These are phyloP conservation scores for Candida koratica DNA, from an alignment of 805 yeast genomes.

Conservation along the genomic window DNA sequence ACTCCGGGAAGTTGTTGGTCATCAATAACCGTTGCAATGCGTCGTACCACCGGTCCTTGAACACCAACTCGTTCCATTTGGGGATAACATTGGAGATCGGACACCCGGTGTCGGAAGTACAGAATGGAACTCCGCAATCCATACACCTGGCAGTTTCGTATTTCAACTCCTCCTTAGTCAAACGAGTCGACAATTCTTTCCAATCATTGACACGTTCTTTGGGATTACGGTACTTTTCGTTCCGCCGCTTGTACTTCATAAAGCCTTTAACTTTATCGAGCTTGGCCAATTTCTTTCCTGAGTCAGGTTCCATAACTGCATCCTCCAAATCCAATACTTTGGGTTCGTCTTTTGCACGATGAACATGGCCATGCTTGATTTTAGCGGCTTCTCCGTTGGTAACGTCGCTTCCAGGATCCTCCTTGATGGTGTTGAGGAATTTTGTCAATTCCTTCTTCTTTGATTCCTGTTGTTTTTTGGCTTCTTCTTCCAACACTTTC, in stretches of 20 bases:
- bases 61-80: constrained; percentile 95
- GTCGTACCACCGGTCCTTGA: constrained; percentile 90
- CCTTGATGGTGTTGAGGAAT: constrained; percentile 67
- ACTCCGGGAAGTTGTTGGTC: constrained; percentile 98
- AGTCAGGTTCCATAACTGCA: constrained; percentile 63
- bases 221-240: constrained; percentile 80
- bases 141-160: constrained; percentile 96
- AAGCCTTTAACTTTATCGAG: constrained; percentile 85
- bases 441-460: constrained; percentile 61
- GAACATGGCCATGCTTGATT: constrained; percentile 49
- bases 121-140: constrained; percentile 99
- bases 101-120: constrained; percentile 97
- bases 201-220: constrained; percentile 80
- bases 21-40: constrained; percentile 87
- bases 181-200: constrained; percentile 81
- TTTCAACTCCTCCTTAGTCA: constrained; percentile 80
- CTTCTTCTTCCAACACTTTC: constrained; percentile 79
- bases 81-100: constrained; percentile 97
- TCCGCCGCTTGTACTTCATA: constrained; percentile 86
- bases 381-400: constrained; percentile 82
- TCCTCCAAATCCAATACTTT: constrained; percentile 87
- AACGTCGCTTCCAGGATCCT: constrained; percentile 80
- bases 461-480: constrained; percentile 57
- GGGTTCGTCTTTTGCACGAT: constrained; percentile 58
- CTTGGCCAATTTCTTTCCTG: constrained; percentile 55